Conservation (phyloP, 176 grass and related monocot genomes). For the Phoenix dactylifera region DNA sequence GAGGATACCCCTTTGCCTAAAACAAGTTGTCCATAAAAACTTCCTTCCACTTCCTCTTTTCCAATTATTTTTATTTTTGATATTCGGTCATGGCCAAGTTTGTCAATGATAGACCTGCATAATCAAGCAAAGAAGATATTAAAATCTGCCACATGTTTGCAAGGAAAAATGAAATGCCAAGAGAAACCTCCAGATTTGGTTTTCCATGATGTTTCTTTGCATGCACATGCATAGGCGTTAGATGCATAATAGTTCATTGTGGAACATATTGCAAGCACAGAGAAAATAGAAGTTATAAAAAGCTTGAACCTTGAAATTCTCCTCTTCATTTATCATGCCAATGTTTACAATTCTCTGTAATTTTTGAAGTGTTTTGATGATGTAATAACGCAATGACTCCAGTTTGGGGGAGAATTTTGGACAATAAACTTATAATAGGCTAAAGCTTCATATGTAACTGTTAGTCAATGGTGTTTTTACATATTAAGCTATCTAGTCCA, state of each 20-base stretch:
- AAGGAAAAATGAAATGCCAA: too few relatives aligned
- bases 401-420: too few relatives aligned
- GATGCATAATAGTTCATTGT: not conserved
- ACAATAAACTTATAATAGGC: too few relatives aligned
- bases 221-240: not conserved
- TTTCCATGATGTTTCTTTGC: not conserved
- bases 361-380: too few relatives aligned
- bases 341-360: too few relatives aligned
- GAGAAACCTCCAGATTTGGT: too few relatives aligned
- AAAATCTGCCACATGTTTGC: not conserved
- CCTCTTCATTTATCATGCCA: not conserved
- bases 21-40: slow-evolving; percentile 88
- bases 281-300: not conserved
- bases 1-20: slow-evolving; percentile 67
- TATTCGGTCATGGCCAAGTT: slow-evolving; percentile 57
- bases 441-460: too few relatives aligned
- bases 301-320: not conserved
- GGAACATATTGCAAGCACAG: not conserved
- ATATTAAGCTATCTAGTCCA: too few relatives aligned
- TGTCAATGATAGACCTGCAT: slow-evolving; percentile 60
- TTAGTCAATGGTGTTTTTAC: too few relatives aligned
- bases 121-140: slow-evolving; percentile 12
- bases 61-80: slow-evolving; percentile 83
- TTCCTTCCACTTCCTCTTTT: slow-evolving; percentile 79
- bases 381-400: too few relatives aligned